Conservation (phyloP, 148 eudicot species). For the Rhododendron vialii region DNA sequence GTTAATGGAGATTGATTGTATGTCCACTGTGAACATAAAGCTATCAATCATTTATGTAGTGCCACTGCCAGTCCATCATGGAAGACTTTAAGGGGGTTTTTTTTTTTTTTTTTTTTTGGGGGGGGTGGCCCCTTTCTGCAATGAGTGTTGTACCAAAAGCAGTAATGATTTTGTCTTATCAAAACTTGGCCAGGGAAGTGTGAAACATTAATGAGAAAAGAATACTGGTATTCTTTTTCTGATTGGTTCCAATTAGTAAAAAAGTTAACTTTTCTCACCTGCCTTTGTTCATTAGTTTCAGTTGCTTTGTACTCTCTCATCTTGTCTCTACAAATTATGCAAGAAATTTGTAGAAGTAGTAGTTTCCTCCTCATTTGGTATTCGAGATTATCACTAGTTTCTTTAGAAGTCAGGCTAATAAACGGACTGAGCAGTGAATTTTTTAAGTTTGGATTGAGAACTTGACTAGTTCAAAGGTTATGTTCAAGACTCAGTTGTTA, state of each 20-base stretch:
- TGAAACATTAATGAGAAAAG: not conserved
- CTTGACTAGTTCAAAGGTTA: not conserved
- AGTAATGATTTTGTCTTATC: not conserved
- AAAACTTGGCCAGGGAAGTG: not conserved
- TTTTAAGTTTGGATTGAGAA: not conserved
- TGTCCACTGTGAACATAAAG: not conserved
- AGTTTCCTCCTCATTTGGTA: not conserved
- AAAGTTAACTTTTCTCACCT: not conserved
- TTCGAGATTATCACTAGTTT: not conserved
- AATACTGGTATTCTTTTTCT: not conserved
- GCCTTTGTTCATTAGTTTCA: not conserved
- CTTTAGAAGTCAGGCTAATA: not conserved
- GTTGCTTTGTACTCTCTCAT: not conserved
- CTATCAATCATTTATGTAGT: not conserved
- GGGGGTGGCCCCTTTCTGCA: not conserved
- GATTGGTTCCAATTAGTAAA: not conserved
- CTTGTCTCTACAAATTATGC: too few species aligned
- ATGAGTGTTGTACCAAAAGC: not conserved
- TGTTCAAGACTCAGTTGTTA: not conserved
- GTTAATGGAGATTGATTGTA: not conserved
- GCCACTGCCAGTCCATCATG: not conserved
- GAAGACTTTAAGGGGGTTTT: not conserved
- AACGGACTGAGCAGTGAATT: not conserved
- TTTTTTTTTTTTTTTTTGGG: not conserved
- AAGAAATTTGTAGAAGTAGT: too few species aligned